Conservation (phyloP, 768 basidiomycete genomes). For the Cantharellus anzutake region DNA sequence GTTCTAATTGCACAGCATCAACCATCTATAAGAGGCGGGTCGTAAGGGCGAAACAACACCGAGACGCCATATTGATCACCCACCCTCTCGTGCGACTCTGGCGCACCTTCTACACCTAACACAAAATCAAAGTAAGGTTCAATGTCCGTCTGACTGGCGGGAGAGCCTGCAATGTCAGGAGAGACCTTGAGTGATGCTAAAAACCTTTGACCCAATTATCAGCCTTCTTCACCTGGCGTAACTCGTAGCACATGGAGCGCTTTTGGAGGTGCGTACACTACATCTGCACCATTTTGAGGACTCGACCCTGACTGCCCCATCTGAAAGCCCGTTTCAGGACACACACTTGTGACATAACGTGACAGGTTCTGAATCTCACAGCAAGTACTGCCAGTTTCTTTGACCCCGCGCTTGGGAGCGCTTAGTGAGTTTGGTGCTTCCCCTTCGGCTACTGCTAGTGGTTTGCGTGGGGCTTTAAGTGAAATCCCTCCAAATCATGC, state of each 20-base stretch:
- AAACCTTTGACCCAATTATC: neutral
- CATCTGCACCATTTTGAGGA: neutral
- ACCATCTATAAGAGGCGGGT: slow-evolving; percentile 17
- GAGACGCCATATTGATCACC: slow-evolving; percentile 11
- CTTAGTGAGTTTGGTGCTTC: no score
- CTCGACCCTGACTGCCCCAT: slow-evolving; percentile 6
- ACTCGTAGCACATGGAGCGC: slow-evolving; percentile 81
- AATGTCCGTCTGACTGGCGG: slow-evolving; percentile 67
- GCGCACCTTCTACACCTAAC: slow-evolving; percentile 63
- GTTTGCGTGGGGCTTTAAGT: no score
- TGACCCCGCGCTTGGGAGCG: no score
- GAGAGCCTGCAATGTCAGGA: slow-evolving; percentile 27
- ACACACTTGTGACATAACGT: no score
- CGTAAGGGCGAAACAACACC: slow-evolving; percentile 21
- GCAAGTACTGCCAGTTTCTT: no score
- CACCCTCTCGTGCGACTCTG: slow-evolving; percentile 14
- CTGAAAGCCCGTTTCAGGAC: neutral
- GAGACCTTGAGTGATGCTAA: neutral
- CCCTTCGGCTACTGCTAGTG: no score
- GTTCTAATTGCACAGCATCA: slow-evolving; percentile 53
- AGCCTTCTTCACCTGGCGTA: slow-evolving; percentile 29
- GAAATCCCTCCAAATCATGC: no score
- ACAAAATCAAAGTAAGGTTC: slow-evolving; percentile 96
- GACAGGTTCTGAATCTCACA: no score
- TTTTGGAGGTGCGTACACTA: slow-evolving; percentile 22